phyloP scores from a whole-genome alignment of 2,329 filamentous ascomycete species.

The Pyrenochaeta sp. region DNA sequence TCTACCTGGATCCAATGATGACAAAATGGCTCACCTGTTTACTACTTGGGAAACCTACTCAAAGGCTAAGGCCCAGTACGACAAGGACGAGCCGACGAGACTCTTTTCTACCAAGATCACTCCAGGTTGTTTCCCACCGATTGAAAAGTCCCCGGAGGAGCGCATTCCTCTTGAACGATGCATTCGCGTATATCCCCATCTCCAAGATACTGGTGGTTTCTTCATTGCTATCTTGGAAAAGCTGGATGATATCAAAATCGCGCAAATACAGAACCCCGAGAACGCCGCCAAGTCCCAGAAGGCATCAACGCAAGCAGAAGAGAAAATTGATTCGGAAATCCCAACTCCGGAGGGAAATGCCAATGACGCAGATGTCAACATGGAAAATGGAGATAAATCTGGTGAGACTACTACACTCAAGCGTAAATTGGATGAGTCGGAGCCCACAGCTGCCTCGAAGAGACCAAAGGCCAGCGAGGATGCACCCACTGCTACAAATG shows the following conservation, averaged over 20 bases:
- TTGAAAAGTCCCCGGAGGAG: constrained; percentile 60
- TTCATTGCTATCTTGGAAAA: constrained; percentile 97
- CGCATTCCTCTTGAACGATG: constrained; percentile 84
- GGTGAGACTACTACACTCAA: constrained; percentile 39
- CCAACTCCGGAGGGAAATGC: constrained; percentile 36
- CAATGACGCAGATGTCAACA: constrained; percentile 30
- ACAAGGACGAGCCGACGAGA: constrained; percentile 66
- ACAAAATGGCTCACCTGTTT: constrained; percentile 82
- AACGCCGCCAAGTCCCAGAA: constrained; percentile 35
- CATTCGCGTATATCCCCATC: constrained; percentile 92
- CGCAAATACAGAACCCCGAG: constrained; percentile 36
- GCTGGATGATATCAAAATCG: constrained; percentile 67
- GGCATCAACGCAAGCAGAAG: constrained; percentile 20
- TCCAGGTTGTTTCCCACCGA: constrained; percentile 83
- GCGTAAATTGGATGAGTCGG: constrained; percentile 50
- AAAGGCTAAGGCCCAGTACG: constrained; percentile 68
- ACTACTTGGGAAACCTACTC: constrained; percentile 83
- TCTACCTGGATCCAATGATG: constrained; percentile 48
- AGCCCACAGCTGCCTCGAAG: constrained; percentile 37
- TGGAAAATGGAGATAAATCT: constrained; percentile 13
- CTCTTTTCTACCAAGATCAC: constrained; percentile 59
- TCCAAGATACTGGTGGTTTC: constrained; percentile 96
- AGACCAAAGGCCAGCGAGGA: constrained; percentile 44
- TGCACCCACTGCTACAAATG: constrained; percentile 15
- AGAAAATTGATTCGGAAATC: constrained; percentile 25